Conservation (phyloP, 2,329 filamentous ascomycete genomes). For the Nemania diffusa region DNA sequence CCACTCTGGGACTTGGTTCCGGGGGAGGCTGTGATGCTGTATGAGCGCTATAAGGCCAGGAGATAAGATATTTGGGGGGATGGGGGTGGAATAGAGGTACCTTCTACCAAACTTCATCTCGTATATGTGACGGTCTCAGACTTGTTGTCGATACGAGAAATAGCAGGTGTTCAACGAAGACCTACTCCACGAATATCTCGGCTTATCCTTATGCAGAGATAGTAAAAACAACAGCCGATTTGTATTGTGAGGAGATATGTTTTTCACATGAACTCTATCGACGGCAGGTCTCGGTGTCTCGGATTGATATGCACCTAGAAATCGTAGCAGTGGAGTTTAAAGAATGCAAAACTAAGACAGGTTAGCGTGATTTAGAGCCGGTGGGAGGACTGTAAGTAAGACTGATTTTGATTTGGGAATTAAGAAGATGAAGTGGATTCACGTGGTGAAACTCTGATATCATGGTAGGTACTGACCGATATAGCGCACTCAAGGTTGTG, state of each 20-base stretch:
- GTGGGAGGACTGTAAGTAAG: not conserved
- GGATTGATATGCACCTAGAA: not conserved
- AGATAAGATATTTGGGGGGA: not conserved
- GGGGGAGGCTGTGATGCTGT: conserved; percentile 67
- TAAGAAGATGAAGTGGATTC: conserved; percentile 14
- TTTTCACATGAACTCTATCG: not conserved
- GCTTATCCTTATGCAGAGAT: conserved; percentile 7
- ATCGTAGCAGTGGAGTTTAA: not conserved
- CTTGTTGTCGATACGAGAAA: not conserved
- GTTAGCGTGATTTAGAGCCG: conserved; percentile 12
- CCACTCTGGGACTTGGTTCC: conserved; percentile 90
- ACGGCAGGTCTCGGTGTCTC: not conserved
- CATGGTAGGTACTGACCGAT: conserved; percentile 15
- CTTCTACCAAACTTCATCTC: conserved; percentile 72
- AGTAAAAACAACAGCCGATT: not conserved
- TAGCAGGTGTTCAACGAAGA: not conserved
- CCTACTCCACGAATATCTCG: not conserved
- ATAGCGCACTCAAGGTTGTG: conserved; percentile 30
- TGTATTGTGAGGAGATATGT: not conserved
- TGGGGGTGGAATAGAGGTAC: conserved; percentile 54
- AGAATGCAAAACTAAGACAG: not conserved
- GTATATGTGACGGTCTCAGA: conserved; percentile 29
- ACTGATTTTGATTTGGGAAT: not conserved
- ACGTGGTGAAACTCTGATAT: conserved; percentile 26
- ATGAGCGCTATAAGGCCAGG: conserved; percentile 35